These are phyloP conservation scores for Rhizopogon vinicolor DNA, from an alignment of 768 basidiomycete species.

Conservation along the genomic window DNA sequence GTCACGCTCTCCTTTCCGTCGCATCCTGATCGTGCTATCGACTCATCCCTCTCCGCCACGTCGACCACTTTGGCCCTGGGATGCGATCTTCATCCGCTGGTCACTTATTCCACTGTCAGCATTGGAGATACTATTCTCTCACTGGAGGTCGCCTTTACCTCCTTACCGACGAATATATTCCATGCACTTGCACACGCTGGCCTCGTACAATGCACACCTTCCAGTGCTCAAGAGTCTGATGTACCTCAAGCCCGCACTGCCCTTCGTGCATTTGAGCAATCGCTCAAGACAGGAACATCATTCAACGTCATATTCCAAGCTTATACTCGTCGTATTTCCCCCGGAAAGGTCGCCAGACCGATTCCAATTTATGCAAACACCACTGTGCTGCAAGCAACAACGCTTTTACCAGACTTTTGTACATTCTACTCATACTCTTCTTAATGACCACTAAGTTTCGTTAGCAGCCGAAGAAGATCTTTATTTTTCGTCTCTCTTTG, in stretches of 20 bases:
- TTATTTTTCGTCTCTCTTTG: background rate
- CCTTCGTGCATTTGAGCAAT: background rate
- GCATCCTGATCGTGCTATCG: background rate
- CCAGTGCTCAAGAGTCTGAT: background rate
- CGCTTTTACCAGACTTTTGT: background rate
- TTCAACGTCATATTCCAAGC: constrained; percentile 3
- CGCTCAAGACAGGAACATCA: constrained; percentile 2
- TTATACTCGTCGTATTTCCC: background rate
- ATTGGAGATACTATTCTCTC: background rate
- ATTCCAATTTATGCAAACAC: background rate
- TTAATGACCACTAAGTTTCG: background rate
- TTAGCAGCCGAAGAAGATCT: background rate
- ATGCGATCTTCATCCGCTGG: background rate
- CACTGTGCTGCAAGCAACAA: background rate
- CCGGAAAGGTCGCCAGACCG: background rate
- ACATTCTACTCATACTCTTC: background rate
- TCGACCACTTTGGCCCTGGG: background rate
- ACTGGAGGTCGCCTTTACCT: background rate
- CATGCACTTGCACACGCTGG: too few relatives aligned
- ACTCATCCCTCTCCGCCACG: too few relatives aligned
- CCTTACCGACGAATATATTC: background rate
- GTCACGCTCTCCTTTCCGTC: background rate
- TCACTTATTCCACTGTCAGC: background rate
- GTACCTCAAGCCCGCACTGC: background rate
- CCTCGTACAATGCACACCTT: too few relatives aligned